phyloP scores from a whole-genome alignment of 164 flowering plant genomes.

The Tetracentron sinense region DNA sequence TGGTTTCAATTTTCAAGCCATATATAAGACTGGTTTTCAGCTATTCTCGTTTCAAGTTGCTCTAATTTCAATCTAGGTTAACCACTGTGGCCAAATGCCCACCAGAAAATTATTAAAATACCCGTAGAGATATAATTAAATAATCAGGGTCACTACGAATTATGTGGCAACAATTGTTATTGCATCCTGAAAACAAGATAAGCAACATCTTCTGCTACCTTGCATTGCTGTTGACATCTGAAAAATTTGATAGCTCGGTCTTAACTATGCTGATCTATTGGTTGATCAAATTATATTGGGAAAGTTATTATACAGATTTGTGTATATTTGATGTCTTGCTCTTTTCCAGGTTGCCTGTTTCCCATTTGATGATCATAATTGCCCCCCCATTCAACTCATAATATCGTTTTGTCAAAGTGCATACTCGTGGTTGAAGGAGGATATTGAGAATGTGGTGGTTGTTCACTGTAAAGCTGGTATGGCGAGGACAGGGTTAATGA shows the following conservation, averaged over 20 bases:
- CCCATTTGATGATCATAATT: constrained; percentile 96
- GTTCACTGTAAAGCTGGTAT: constrained; percentile 99
- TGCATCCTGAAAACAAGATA: too few species aligned
- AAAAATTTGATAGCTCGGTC: too few species aligned
- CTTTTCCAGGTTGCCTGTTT: constrained; percentile 83
- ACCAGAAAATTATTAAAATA: too few species aligned
- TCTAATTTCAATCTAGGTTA: too few species aligned
- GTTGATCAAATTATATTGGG: constrained; percentile 1
- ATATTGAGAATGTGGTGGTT: constrained; percentile 96
- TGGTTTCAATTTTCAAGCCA: too few species aligned
- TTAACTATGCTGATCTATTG: constrained; percentile 4
- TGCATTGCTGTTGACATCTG: neutral
- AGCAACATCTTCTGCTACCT: neutral
- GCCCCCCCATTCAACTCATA: constrained; percentile 91
- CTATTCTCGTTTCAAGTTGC: too few species aligned
- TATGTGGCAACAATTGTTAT: too few species aligned
- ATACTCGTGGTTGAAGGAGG: constrained; percentile 94
- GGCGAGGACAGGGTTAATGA: constrained; percentile 99
- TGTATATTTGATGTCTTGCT: constrained; percentile 5
- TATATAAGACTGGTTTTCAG: too few species aligned
- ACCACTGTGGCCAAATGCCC: too few species aligned
- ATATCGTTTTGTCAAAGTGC: constrained; percentile 93
- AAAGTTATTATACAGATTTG: neutral
- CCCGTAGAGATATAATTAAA: too few species aligned
- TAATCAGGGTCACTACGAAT: too few species aligned